Conservation (phyloP, 139 green algal species). For the Chlamydomonas sphaeroides region DNA sequence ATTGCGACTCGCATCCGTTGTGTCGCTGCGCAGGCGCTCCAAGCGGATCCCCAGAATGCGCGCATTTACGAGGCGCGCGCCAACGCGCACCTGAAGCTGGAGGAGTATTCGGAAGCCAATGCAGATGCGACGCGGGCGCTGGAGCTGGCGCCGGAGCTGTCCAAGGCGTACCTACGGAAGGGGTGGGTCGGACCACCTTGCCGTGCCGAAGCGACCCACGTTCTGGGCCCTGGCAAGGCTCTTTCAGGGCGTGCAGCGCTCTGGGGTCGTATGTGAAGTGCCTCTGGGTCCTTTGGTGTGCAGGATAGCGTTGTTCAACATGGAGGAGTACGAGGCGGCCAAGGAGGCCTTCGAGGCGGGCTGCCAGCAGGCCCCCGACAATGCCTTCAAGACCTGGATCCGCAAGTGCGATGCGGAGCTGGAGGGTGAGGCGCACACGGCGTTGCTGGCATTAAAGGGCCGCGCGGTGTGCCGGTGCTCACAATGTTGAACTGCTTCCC, state of each 20-base stretch:
- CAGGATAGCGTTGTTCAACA: slow-evolving; percentile 76
- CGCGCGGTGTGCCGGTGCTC: too few species aligned
- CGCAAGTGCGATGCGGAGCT: slow-evolving; percentile 84
- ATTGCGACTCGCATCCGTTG: neutral
- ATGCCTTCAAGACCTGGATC: slow-evolving; percentile 75
- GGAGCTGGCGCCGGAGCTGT: slow-evolving; percentile 65
- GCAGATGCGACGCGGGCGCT: slow-evolving; percentile 79
- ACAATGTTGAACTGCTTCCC: too few species aligned
- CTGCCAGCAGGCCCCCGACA: slow-evolving; percentile 63
- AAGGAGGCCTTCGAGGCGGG: slow-evolving; percentile 77
- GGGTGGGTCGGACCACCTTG: slow-evolving; percentile 50
- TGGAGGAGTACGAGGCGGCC: slow-evolving; percentile 93
- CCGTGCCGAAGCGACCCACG: neutral
- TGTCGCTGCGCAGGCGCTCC: neutral
- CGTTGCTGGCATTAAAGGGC: too few species aligned
- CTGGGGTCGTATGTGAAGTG: too few species aligned
- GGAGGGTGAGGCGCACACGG: slow-evolving; percentile 60
- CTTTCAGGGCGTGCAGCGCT: too few species aligned
- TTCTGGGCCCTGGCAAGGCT: neutral
- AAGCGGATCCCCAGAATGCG: slow-evolving; percentile 32
- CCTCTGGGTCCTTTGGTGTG: too few species aligned
- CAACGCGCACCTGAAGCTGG: slow-evolving; percentile 70
- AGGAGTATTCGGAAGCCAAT: slow-evolving; percentile 76
- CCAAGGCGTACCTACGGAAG: slow-evolving; percentile 75
- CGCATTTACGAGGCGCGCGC: slow-evolving; percentile 59